Base-by-base conservation (phyloP, 2,329 filamentous ascomycete genomes). In the Penicillium sp. region DNA sequence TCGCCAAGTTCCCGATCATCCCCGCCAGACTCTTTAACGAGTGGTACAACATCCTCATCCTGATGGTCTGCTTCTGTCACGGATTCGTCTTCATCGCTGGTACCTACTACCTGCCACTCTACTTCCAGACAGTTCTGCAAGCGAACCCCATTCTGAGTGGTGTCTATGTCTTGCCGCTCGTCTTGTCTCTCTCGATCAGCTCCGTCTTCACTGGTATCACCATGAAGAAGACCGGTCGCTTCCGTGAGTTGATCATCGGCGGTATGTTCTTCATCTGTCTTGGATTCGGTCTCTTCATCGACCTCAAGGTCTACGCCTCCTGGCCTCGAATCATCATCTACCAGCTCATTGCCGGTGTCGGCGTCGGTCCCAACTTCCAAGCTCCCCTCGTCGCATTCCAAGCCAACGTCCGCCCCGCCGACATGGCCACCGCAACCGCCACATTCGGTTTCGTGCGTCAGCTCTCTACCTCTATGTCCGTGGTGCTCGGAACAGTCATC, bases 71-170 rank as follows among this genome's bases (percentile, higher is more conserved):
- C 62, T 91, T 91, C 74, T 81, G 84, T 58, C 90, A 96, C 70
- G 87, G 87, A 43, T 83, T 87, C 62, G 85, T 89, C 60, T 93
- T 93, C 77, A 91, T 93, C 66, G 84, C 87, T 0, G 85, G 84
- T 29, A 85, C 83, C 58, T 95, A 93, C 79, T 95, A 89, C 75
- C 79, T 95, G 4, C 91, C 91, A 0, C 81, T 96, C 2, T 96
- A 95, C 77, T 93, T 92, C 74, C 91, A 95, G 74, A 83, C 87
- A 48, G 86, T 90, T 48, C 79, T 90, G 42, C 82, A 88, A 47
- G 85, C 85, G 2, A 80, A 82, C 0, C 87, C 90, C 0, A 82
- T 92, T 34, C 76, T 88, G 29, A 89, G 86, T 1, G 91, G 91
- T 47, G 85, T 92, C 46, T 91, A 91, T 66, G 72, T 91, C 14